Percentiles rank a stretch among this genome's conserved stretches.
Conservation (phyloP, 2,329 filamentous ascomycete species). For the Paecilomyces formosus region DNA sequence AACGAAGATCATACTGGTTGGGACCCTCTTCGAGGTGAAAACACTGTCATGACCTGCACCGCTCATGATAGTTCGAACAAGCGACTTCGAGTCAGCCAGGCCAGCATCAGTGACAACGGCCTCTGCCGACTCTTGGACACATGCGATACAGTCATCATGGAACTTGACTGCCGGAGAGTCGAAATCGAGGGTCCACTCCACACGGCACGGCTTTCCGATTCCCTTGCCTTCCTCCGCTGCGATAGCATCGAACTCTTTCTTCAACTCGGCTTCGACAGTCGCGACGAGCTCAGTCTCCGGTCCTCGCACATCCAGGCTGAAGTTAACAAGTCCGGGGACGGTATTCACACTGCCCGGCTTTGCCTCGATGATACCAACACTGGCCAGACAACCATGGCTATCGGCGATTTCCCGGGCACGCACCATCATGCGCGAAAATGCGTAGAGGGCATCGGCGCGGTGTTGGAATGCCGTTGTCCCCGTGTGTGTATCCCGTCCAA, state of each 20-base stretch:
- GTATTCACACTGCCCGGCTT: conserved; percentile 67
- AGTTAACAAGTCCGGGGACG: conserved; percentile 59
- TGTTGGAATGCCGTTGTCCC: conserved; percentile 64
- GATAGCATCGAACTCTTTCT: conserved; percentile 52
- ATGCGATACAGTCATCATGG: conserved; percentile 58
- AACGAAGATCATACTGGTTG: conserved; percentile 62
- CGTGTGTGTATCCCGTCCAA: conserved; percentile 63
- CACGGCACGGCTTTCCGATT: conserved; percentile 43
- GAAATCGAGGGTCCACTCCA: conserved; percentile 56
- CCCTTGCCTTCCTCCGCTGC: conserved; percentile 50
- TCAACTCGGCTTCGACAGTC: conserved; percentile 50
- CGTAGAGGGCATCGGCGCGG: conserved; percentile 61
- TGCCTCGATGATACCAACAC: conserved; percentile 61
- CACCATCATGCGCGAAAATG: conserved; percentile 60
- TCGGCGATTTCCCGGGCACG: conserved; percentile 57
- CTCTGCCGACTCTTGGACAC: conserved; percentile 54
- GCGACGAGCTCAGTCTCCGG: conserved; percentile 50
- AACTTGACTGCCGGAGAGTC: conserved; percentile 56
- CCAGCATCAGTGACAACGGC: conserved; percentile 49
- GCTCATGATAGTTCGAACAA: conserved; percentile 48
- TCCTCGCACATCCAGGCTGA: conserved; percentile 58
- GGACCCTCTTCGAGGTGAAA: conserved; percentile 51
- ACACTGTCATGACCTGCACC: conserved; percentile 62
- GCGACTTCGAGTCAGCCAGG: conserved; percentile 28
- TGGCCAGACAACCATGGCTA: conserved; percentile 54